Percentiles rank a stretch among this genome's conserved stretches.
These are phyloP conservation scores for Tolypocladium paradoxum DNA, from an alignment of 2,329 filamentous ascomycete genomes.

Conservation along the genomic window DNA sequence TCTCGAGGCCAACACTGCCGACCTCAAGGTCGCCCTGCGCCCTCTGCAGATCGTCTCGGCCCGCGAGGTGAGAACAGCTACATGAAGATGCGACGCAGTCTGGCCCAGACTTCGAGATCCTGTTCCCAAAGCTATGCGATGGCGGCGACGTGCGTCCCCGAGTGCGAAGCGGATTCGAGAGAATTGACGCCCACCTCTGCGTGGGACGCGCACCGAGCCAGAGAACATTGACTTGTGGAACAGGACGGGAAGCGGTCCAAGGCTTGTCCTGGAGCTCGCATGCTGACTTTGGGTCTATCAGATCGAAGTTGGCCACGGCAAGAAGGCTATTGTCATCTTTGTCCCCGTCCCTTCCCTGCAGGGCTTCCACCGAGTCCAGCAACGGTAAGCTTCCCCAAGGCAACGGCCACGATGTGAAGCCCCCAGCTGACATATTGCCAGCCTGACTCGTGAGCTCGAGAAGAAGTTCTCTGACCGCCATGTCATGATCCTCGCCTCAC, in stretches of 20 bases:
- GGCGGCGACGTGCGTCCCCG: constrained; percentile 17
- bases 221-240: constrained; percentile 40
- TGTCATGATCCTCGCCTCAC: constrained; percentile 96
- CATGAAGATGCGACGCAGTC: constrained; percentile 23
- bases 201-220: constrained; percentile 18
- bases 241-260: constrained; percentile 69
- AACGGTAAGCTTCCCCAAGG: constrained; percentile 62
- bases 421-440: constrained; percentile 30
- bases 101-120: constrained; percentile 23
- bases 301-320: constrained; percentile 99
- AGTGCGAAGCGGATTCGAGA: constrained; percentile 14
- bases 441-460: constrained; percentile 99
- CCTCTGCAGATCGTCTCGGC: constrained; percentile 98
- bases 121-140: constrained; percentile 31
- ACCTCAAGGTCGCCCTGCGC: constrained; percentile 91
- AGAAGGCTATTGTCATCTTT: constrained; percentile 99
- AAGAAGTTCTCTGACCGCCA: constrained; percentile 99
- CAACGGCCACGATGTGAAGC: background rate
- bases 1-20: constrained; percentile 97
- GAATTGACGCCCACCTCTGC: constrained; percentile 8
- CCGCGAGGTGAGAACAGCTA: constrained; percentile 88
- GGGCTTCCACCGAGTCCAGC: constrained; percentile 99
- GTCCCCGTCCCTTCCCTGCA: constrained; percentile 97
- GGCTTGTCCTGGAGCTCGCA: constrained; percentile 63
- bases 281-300: constrained; percentile 65